These are phyloP conservation scores for Aspergillus ostianus DNA, from an alignment of 495 filamentous ascomycete genomes.

Conservation along the genomic window DNA sequence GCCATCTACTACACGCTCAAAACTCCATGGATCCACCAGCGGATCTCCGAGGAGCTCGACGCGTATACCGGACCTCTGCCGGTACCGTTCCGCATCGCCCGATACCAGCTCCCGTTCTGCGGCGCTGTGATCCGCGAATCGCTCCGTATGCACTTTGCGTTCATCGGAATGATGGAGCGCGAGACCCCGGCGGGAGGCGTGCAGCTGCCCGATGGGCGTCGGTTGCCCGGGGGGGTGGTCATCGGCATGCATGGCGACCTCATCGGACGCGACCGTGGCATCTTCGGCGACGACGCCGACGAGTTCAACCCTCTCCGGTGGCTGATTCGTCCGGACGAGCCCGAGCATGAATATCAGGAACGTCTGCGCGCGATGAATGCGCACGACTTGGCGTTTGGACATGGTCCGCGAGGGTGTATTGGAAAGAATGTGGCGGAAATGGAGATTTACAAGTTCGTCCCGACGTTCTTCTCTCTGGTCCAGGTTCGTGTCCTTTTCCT, in stretches of 20 bases:
- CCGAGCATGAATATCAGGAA: not conserved
- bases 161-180: not conserved
- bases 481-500: too few species aligned
- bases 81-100: not conserved
- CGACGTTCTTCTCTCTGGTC: not conserved
- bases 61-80: not conserved
- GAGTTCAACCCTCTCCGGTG: not conserved
- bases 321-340: not conserved
- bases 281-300: constrained; percentile 2
- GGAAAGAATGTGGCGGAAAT: not conserved
- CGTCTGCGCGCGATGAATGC: not conserved
- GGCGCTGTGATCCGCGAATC: not conserved
- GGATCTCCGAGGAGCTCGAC: not conserved
- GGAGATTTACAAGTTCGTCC: not conserved
- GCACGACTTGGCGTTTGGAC: not conserved
- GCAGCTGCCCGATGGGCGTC: not conserved
- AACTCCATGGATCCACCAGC: not conserved
- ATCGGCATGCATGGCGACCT: not conserved
- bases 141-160: not conserved
- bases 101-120: not conserved
- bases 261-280: not conserved
- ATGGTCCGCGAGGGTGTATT: not conserved
- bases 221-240: not conserved
- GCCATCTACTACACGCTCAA: constrained; percentile 1
- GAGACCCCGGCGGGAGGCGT: not conserved